These are phyloP conservation scores for Pseudopyrenochaeta lycopersici DNA, from an alignment of 2,329 filamentous ascomycete genomes.

Conservation along the genomic window DNA sequence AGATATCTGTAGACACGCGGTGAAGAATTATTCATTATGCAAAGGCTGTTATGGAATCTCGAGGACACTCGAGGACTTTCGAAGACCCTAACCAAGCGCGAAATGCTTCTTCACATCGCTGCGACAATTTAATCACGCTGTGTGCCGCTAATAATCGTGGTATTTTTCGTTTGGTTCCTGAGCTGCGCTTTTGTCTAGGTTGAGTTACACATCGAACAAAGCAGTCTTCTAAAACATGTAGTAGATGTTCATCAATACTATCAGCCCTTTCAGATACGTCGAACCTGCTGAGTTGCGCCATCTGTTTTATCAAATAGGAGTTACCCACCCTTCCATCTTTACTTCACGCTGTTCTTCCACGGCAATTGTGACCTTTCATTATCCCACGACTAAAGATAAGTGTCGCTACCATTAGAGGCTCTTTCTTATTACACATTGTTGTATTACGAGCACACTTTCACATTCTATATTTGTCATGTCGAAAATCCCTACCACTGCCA, in stretches of 20 bases:
- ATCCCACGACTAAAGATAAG: neutral
- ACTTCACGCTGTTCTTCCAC: conserved; percentile 1
- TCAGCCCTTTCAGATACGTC: neutral
- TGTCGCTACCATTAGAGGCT: neutral
- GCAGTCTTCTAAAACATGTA: neutral
- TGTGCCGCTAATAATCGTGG: neutral
- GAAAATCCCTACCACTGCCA: neutral
- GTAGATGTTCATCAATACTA: neutral
- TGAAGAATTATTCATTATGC: neutral
- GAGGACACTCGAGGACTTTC: neutral
- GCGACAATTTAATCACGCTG: neutral
- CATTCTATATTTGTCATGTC: neutral
- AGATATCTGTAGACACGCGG: neutral
- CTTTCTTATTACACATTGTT: neutral
- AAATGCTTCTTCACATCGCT: neutral
- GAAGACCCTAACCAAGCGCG: neutral
- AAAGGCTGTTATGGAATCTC: neutral
- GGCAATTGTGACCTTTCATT: neutral
- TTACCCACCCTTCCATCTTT: neutral
- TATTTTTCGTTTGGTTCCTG: neutral
- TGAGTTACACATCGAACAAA: neutral
- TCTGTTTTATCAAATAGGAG: neutral
- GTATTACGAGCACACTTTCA: neutral
- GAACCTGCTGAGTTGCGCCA: neutral
- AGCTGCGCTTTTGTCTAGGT: neutral